These are phyloP conservation scores for Phaeophleospora eucalypticola DNA, from an alignment of 2,329 filamentous ascomycete species.

Conservation along the genomic window DNA sequence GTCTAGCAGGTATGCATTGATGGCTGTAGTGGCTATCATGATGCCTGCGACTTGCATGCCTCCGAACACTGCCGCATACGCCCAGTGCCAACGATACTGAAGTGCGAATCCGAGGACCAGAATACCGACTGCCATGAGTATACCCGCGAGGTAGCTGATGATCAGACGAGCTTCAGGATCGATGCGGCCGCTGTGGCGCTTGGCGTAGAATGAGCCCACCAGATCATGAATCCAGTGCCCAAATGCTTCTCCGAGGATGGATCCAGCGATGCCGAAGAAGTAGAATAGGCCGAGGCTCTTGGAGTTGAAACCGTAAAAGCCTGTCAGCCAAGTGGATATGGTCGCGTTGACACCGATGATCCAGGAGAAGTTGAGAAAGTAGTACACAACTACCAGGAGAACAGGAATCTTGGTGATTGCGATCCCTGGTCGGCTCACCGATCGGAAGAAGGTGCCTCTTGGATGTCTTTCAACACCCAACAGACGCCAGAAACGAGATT, in stretches of 20 bases:
- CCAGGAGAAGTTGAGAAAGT: conserved; percentile 34
- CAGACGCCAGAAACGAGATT: conserved; percentile 29
- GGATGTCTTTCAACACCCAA: conserved; percentile 33
- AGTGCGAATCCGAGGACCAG: conserved; percentile 53
- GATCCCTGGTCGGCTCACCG: conserved; percentile 35
- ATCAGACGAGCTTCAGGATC: conserved; percentile 55
- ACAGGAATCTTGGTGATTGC: conserved; percentile 40
- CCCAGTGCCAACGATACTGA: conserved; percentile 40
- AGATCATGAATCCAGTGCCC: conserved; percentile 57
- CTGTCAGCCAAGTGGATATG: conserved; percentile 23
- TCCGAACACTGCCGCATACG: conserved; percentile 39
- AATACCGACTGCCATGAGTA: conserved; percentile 48
- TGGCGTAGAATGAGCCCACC: conserved; percentile 45
- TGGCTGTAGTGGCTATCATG: conserved; percentile 52
- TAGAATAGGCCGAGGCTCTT: conserved; percentile 54
- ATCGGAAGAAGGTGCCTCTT: conserved; percentile 34
- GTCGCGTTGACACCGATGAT: conserved; percentile 25
- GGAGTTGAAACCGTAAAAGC: conserved; percentile 32
- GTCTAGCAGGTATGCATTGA: conserved; percentile 53
- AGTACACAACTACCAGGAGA: conserved; percentile 35
- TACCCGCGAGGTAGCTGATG: conserved; percentile 46
- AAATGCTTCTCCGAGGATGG: conserved; percentile 50
- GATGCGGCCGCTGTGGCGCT: conserved; percentile 48
- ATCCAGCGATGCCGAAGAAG: conserved; percentile 55
- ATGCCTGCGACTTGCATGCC: conserved; percentile 54